These are phyloP conservation scores for Entomortierella parvispora DNA, from an alignment of 192 early-diverging fungal species.

Conservation along the genomic window DNA sequence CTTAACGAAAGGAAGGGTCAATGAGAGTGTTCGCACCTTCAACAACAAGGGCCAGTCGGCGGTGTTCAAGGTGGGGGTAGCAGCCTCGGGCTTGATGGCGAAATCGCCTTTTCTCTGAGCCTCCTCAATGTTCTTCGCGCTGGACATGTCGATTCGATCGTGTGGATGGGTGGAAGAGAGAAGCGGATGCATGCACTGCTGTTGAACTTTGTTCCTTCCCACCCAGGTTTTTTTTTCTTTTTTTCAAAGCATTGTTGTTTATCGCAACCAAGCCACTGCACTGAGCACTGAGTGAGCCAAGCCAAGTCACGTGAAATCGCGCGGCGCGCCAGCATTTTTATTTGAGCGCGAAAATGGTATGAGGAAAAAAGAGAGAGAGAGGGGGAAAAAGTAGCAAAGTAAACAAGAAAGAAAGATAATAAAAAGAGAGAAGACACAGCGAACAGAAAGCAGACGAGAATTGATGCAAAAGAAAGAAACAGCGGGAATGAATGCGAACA, in stretches of 20 bases:
- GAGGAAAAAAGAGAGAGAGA: background rate
- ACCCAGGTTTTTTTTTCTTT: too few relatives aligned
- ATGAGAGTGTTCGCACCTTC: conserved; percentile 80
- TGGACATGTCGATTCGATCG: too few relatives aligned
- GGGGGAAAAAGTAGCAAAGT: background rate
- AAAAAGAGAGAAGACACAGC: conserved; percentile 3
- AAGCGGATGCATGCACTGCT: too few relatives aligned
- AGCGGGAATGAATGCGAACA: background rate
- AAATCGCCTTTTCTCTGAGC: conserved; percentile 55
- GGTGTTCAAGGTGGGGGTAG: conserved; percentile 86
- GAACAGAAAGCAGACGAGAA: too few relatives aligned
- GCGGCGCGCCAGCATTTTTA: too few relatives aligned
- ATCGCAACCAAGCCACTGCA: too few relatives aligned
- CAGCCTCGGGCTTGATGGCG: conserved; percentile 85
- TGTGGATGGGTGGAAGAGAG: too few relatives aligned
- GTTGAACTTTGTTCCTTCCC: too few relatives aligned
- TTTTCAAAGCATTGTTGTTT: too few relatives aligned
- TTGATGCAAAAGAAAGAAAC: background rate
- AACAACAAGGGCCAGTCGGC: conserved; percentile 96
- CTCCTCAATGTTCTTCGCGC: conserved; percentile 43
- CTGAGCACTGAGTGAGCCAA: too few relatives aligned
- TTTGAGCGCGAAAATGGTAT: conserved; percentile 6
- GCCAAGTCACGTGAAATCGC: too few relatives aligned
- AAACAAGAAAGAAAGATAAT: background rate
- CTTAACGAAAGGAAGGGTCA: background rate